A percentile compares a stretch with the other conserved stretches of the same genome.
These are phyloP conservation scores for Plasmodium billcollinsi DNA, from an alignment of 169 alveolate genomes.

Conservation along the genomic window DNA sequence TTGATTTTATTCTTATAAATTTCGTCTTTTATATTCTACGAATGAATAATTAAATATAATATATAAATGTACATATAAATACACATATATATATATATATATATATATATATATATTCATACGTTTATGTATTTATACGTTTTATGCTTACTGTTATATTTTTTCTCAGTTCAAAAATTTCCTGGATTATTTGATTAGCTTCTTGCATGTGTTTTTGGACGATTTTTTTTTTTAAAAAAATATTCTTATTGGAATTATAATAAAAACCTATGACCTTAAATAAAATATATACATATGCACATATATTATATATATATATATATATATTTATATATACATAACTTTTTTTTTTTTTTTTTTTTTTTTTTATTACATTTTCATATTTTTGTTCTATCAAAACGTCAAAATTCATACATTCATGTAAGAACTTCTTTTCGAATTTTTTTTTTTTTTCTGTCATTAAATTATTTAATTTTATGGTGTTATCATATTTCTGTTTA, in stretches of 20 bases:
- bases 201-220: conserved; percentile 49
- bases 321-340: not conserved
- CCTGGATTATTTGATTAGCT: conserved; percentile 31
- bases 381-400: conserved; percentile 56
- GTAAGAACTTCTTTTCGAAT: conserved; percentile 39
- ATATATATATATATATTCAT: not conserved
- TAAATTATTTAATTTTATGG: conserved; percentile 16
- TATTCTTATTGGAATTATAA: conserved; percentile 38
- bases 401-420: conserved; percentile 53
- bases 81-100: not conserved
- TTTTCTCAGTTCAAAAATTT: conserved; percentile 28
- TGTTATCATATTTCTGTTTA: conserved; percentile 21
- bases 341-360: not conserved
- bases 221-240: conserved; percentile 48
- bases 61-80: not conserved
- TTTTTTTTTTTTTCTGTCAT: conserved; percentile 32
- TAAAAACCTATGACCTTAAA: conserved; percentile 60
- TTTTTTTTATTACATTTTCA: conserved; percentile 40
- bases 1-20: conserved; percentile 54
- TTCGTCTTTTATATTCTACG: conserved; percentile 37
- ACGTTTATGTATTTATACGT: not conserved
- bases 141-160: conserved; percentile 36
- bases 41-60: not conserved
- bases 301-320: not conserved
- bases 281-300: conserved; percentile 5